Percentiles rank a stretch among this genome's conserved stretches.
Evolutionary conservation across 2,329 filamentous ascomycete genomes (phyloP).

Genomic region (Lasiodiplodia hormozganensis): DNA sequence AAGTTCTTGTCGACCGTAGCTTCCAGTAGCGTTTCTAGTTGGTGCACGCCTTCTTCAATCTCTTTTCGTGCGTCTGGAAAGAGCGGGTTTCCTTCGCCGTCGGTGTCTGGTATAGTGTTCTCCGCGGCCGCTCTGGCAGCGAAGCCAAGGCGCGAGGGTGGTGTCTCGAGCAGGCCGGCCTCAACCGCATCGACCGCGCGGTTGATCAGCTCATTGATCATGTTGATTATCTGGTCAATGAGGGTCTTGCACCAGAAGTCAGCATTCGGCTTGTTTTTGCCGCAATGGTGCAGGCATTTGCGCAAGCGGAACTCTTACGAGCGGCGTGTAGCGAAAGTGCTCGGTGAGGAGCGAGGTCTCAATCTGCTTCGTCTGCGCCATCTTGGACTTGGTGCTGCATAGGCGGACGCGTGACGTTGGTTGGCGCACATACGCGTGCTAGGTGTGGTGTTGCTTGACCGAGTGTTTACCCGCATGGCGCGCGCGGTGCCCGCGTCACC

Average conservation of each 20-base stretch:
- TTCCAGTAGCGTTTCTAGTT: constrained; percentile 58
- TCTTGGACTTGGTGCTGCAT: constrained; percentile 33
- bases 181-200: constrained; percentile 89
- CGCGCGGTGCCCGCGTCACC: neutral
- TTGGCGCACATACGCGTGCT: constrained; percentile 1
- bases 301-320: constrained; percentile 64
- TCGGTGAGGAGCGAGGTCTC: constrained; percentile 79
- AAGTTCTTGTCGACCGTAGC: constrained; percentile 59
- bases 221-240: constrained; percentile 98
- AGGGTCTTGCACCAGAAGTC: constrained; percentile 67
- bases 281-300: neutral
- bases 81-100: constrained; percentile 47
- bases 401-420: constrained; percentile 4
- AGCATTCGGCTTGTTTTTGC: neutral
- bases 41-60: constrained; percentile 77
- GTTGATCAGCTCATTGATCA: constrained; percentile 91
- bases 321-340: constrained; percentile 92
- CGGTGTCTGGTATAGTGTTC: constrained; percentile 50
- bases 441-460: constrained; percentile 12
- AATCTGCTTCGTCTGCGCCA: constrained; percentile 54
- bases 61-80: constrained; percentile 67
- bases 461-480: constrained; percentile 23
- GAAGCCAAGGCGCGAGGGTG: constrained; percentile 84
- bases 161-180: constrained; percentile 75
- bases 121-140: constrained; percentile 55